Percentiles rank a stretch among this genome's conserved stretches.
Evolutionary conservation across 2,329 filamentous ascomycete genomes (phyloP).

Genomic region (Scedosporium apiospermum): DNA sequence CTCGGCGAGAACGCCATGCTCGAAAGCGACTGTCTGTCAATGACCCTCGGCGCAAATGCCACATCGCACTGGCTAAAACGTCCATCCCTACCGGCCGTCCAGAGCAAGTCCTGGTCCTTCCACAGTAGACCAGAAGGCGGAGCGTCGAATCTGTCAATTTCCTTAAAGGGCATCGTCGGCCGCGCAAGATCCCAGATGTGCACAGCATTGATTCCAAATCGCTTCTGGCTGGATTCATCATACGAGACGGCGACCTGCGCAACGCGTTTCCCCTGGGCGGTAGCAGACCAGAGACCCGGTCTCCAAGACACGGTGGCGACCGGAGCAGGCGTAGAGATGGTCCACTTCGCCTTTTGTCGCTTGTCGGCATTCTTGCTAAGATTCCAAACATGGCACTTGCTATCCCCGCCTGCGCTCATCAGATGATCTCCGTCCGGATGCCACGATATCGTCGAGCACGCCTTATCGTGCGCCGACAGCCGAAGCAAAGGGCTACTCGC

Average conservation of each 20-base stretch:
- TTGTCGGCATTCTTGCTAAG: constrained; percentile 50
- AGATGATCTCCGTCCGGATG: constrained; percentile 60
- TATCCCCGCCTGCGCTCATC: constrained; percentile 53
- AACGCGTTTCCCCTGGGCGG: constrained; percentile 47
- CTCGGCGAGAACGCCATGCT: constrained; percentile 49
- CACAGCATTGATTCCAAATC: constrained; percentile 47
- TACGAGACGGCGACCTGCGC: constrained; percentile 56
- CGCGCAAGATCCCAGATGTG: constrained; percentile 63
- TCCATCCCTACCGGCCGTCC: constrained; percentile 55
- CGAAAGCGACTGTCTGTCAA: constrained; percentile 54
- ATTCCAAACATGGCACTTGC: constrained; percentile 57
- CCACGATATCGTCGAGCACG: constrained; percentile 53
- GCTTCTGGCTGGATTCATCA: constrained; percentile 43
- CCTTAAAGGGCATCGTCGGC: constrained; percentile 57
- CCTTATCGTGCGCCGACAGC: constrained; percentile 52
- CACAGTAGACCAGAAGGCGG: constrained; percentile 51
- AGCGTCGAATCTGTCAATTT: constrained; percentile 50
- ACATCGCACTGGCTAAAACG: constrained; percentile 57
- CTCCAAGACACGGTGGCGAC: constrained; percentile 53
- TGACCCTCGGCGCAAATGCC: constrained; percentile 51
- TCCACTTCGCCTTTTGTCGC: constrained; percentile 54
- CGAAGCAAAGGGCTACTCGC: constrained; percentile 41
- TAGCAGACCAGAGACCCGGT: constrained; percentile 56
- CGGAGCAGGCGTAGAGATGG: constrained; percentile 50
- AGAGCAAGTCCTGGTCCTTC: constrained; percentile 56